Base-by-base conservation (phyloP, 495 filamentous ascomycete species). In the Aspergillus carlsbadensis region DNA sequence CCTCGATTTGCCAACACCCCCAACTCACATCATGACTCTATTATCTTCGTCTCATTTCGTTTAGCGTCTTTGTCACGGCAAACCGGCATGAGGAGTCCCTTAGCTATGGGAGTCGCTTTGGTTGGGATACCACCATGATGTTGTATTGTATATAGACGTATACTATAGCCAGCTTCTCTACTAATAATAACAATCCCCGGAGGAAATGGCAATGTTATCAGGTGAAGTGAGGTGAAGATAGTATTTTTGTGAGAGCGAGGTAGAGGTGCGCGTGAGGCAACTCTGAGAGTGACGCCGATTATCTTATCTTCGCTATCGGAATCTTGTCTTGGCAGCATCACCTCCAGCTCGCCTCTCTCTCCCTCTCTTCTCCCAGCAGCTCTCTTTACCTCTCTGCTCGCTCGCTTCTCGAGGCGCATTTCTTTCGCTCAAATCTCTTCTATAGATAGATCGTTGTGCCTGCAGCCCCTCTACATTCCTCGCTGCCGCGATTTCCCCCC, bases 131-230 rank as follows among this genome's bases (percentile, higher is more conserved):
- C 34, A 52, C 52, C 40, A 43, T 45, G 36, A 46, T 55, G 54
- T 61, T 57, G 54, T 57, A 57, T 53, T 61, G 59, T 58, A 62
- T 62, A 62, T 62, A 62, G 60, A 62, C 52, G 14, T 58, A 50
- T 31, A 29, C 4, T 58, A 50, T 57, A 52, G 43, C 56, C 45
- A 40, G 45, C 20, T 55, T 37, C 45, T 54, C 57, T 52, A 52
- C 56, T 52, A 48, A 59, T 59, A 48, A 49, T 48, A 29, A 37
- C 36, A 45, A 59, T 59, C 35, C 43, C 36, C 39, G 29, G 52
- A 48, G 41, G 42, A 60, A 51, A 51, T 40, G 52, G 57, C 52
- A 40, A 33, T 47, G n/a, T 37, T 49, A 17, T 10, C 35, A 29
- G 3, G 26, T 29, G 8, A 29, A 8, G 26, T 42, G 37, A 17